Evolutionary conservation across 2,329 filamentous ascomycete genomes (phyloP).

Genomic region (Exophiala xenobiotica): DNA sequence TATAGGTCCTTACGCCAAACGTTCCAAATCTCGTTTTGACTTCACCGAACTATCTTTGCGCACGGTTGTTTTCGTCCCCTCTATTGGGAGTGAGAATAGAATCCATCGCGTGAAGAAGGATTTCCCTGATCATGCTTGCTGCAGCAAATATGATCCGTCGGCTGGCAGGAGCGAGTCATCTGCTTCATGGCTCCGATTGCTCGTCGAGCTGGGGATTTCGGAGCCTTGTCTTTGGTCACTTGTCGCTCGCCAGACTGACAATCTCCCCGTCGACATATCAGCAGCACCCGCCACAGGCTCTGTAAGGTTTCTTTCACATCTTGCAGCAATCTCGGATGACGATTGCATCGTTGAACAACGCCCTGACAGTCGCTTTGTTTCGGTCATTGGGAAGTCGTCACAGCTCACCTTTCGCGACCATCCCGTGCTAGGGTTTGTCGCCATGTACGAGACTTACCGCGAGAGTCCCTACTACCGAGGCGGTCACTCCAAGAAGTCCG

Average conservation of each 20-base stretch:
- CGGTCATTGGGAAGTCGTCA: slow-evolving; percentile 8
- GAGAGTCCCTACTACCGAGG: slow-evolving; percentile 4
- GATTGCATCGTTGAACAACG: not conserved
- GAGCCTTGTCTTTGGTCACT: slow-evolving; percentile 10
- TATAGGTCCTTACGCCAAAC: slow-evolving; percentile 14
- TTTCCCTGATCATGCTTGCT: slow-evolving; percentile 4
- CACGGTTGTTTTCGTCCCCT: slow-evolving; percentile 7
- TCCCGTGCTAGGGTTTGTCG: slow-evolving; percentile 20
- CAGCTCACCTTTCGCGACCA: slow-evolving; percentile 21
- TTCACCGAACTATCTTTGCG: slow-evolving; percentile 9
- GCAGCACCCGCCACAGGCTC: slow-evolving; percentile 14
- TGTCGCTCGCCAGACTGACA: slow-evolving; percentile 18
- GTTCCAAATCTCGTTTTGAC: slow-evolving; percentile 11
- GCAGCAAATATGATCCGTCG: slow-evolving; percentile 4
- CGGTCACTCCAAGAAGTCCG: not conserved
- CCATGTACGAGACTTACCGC: slow-evolving; percentile 17
- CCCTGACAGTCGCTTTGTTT: slow-evolving; percentile 3
- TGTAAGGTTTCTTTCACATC: slow-evolving; percentile 13
- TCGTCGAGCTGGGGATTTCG: slow-evolving; percentile 9
- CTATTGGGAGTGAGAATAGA: slow-evolving; percentile 1
- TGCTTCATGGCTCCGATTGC: slow-evolving; percentile 13
- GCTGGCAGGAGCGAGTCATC: slow-evolving; percentile 2
- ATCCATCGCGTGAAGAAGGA: slow-evolving; percentile 3
- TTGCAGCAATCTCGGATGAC: slow-evolving; percentile 14
- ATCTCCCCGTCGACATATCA: slow-evolving; percentile 19